phyloP scores from a whole-genome alignment of 148 eudicot genomes.

The Camellia lanceoleosa region DNA sequence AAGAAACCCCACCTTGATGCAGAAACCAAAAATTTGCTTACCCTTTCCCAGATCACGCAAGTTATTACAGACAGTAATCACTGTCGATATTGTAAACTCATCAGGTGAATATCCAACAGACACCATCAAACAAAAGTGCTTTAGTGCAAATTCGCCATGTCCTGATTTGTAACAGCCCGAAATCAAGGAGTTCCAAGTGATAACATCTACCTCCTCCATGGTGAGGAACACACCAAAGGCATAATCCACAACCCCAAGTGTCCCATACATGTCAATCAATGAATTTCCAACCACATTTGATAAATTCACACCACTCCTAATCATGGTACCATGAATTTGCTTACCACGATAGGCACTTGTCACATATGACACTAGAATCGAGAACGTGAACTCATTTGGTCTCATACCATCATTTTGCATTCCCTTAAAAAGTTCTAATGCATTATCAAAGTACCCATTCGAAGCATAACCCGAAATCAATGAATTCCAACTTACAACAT shows the following conservation, averaged over 20 bases:
- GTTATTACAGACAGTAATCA: slow-evolving; percentile 46
- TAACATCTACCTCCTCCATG: slow-evolving; percentile 60
- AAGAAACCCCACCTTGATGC: slow-evolving; percentile 60
- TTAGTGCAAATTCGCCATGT: slow-evolving; percentile 36
- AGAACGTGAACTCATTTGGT: slow-evolving; percentile 57
- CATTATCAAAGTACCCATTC: slow-evolving; percentile 35
- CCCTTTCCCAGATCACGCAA: slow-evolving; percentile 60
- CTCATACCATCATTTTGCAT: slow-evolving; percentile 48
- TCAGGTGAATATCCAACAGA: slow-evolving; percentile 49
- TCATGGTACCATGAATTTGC: slow-evolving; percentile 59
- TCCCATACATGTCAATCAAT: slow-evolving; percentile 67
- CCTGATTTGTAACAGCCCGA: slow-evolving; percentile 46
- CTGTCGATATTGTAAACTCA: slow-evolving; percentile 53
- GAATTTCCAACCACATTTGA: slow-evolving; percentile 68
- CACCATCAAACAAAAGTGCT: slow-evolving; percentile 51
- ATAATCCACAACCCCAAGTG: slow-evolving; percentile 53
- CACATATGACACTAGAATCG: slow-evolving; percentile 46
- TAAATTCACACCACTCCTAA: slow-evolving; percentile 41
- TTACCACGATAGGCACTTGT: slow-evolving; percentile 37
- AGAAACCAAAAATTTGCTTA: slow-evolving; percentile 54
- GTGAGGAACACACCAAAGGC: slow-evolving; percentile 61
- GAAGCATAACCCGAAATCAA: slow-evolving; percentile 58
- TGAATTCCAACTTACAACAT: slow-evolving; percentile 83
- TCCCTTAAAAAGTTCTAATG: slow-evolving; percentile 35
- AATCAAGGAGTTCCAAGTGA: slow-evolving; percentile 80